phyloP scores from a whole-genome alignment of 345 rosid genomes.

The Punica granatum region DNA sequence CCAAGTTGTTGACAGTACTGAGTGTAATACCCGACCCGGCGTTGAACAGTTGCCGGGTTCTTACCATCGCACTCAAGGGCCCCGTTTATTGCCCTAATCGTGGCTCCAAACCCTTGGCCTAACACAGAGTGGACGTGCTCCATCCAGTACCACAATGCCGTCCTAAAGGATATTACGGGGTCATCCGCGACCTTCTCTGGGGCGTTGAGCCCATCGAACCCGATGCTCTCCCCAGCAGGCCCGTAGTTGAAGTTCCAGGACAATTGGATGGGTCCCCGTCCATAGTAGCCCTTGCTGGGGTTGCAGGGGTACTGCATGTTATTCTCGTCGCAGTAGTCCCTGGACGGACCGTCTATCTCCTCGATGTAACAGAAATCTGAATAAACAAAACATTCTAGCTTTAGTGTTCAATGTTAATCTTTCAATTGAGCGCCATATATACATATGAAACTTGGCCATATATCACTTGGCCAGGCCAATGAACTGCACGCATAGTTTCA shows the following conservation, averaged over 20 bases:
- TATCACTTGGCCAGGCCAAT: too few species aligned
- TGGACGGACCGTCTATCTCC: conserved; percentile 41
- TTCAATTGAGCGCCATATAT: too few species aligned
- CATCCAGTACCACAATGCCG: conserved; percentile 74
- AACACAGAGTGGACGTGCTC: conserved; percentile 36
- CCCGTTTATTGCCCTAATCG: conserved; percentile 57
- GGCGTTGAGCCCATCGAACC: conserved; percentile 45
- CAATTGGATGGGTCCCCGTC: conserved; percentile 61
- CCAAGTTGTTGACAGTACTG: conserved; percentile 43
- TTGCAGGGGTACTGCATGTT: conserved; percentile 45
- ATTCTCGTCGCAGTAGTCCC: conserved; percentile 35
- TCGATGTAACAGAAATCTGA: conserved; percentile 53
- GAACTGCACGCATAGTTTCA: too few species aligned
- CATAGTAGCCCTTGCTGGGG: conserved; percentile 45
- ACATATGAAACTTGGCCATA: too few species aligned
- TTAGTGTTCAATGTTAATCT: too few species aligned
- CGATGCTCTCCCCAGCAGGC: conserved; percentile 36
- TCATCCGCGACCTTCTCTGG: conserved; percentile 58
- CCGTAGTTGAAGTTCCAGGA: conserved; percentile 67
- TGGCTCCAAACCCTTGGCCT: conserved; percentile 63
- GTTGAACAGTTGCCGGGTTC: conserved; percentile 30
- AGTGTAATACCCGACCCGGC: conserved; percentile 37
- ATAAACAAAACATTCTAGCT: background rate
- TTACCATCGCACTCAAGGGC: conserved; percentile 45
- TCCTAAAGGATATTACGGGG: conserved; percentile 47